Base-by-base conservation (phyloP, 257 asterid genomes). In the Ballota nigra region DNA sequence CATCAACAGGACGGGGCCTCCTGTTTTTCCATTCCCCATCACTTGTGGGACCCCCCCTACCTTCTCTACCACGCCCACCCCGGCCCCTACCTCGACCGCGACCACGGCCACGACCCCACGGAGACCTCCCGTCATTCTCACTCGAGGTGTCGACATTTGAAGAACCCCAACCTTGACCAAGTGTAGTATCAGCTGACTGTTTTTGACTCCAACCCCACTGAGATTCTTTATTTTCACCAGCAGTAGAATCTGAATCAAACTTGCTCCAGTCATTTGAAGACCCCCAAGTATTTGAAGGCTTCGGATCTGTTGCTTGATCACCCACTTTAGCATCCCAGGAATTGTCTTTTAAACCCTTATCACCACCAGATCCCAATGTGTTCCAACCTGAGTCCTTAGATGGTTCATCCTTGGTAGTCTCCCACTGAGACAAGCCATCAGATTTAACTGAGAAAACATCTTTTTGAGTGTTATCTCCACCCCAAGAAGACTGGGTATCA, bases 31-130 rank as follows among this genome's bases (percentile, higher is more conserved):
- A 84, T 0, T 86, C 96, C 56, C 91, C 90, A 66, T 77, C 84
- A 67, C 63, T 75, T 20, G 85, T 26, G 34, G 87, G 74, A 13
- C 86, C 96, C 86, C 97, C 96, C 87, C 97, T 80, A 58, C 82
- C 79, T 70, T 83, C 88, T 49, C 91, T 66, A 10, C 86, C 84
- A 19, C 83, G 78, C 71, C 88, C 28, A 2, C 86, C 84, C 11
- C 88, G 53, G 20, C 85, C 86, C 5, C 86, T 67, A 28, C 85
- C 88, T 0, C 87, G 68, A 9, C 88, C 86, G 0, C 84, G 69
- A 7, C 83, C 86, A 9, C 83, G 71, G 4, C 77, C 71, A 1
- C 59, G 13, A 11, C 86, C 86, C 80, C 89, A 71, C 75, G 71
- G 84, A 62, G 82, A 47, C 34, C 61, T 40, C 69, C 7, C 74